Percentiles rank a stretch among this genome's conserved stretches.
phyloP scores from a whole-genome alignment of 768 basidiomycete genomes.

The Lactarius sanguifluus region DNA sequence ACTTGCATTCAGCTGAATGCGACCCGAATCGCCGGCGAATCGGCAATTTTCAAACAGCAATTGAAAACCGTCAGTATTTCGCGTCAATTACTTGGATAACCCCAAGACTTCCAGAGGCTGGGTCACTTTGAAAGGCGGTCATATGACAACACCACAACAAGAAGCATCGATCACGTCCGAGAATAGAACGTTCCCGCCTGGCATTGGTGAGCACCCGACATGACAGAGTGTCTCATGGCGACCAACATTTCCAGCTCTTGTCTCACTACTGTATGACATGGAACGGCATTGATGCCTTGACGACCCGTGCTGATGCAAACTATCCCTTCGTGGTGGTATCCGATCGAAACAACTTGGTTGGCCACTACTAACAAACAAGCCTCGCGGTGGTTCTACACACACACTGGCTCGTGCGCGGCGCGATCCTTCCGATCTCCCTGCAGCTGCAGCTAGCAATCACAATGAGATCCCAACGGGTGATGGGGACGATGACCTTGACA shows the following conservation, averaged over 20 bases:
- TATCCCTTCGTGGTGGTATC: slow-evolving; percentile 73
- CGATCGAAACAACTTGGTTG: slow-evolving; percentile 74
- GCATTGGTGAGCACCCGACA: slow-evolving; percentile 54
- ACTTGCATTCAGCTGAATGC: slow-evolving; percentile 86
- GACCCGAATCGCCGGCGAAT: slow-evolving; percentile 82
- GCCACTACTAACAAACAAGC: slow-evolving; percentile 57
- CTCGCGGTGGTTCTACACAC: slow-evolving; percentile 90
- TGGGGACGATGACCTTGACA: slow-evolving; percentile 34
- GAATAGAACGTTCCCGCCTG: slow-evolving; percentile 80
- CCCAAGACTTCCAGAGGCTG: slow-evolving; percentile 33
- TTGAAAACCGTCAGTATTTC: slow-evolving; percentile 48
- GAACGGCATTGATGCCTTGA: slow-evolving; percentile 73
- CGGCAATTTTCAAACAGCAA: slow-evolving; percentile 82
- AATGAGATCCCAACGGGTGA: slow-evolving; percentile 51
- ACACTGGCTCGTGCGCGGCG: slow-evolving; percentile 67
- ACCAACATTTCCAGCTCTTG: slow-evolving; percentile 45
- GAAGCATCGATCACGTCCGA: slow-evolving; percentile 88
- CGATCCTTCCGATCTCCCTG: slow-evolving; percentile 4
- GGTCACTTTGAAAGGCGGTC: slow-evolving; percentile 83
- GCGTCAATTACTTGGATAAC: neutral
- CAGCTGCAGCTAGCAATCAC: slow-evolving; percentile 38
- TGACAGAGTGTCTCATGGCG: neutral
- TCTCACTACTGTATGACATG: slow-evolving; percentile 62
- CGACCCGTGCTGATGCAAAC: slow-evolving; percentile 68
- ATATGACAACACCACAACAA: slow-evolving; percentile 66